A percentile compares a stretch with the other conserved stretches of the same genome.
Conservation (phyloP, 768 basidiomycete genomes). For the Thelephora ganbajun region DNA sequence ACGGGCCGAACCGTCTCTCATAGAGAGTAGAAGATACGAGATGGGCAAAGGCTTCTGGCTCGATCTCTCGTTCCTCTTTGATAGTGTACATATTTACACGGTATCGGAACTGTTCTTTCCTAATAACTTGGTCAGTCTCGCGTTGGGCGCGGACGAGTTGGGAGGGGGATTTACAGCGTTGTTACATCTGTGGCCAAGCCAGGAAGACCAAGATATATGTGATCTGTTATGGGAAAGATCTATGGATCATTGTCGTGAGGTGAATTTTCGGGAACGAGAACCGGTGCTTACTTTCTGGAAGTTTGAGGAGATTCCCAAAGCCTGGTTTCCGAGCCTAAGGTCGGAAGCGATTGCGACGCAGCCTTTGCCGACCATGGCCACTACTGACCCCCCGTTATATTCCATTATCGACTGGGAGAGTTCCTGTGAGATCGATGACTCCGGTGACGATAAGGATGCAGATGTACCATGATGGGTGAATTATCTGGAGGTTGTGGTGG, state of each 20-base stretch:
- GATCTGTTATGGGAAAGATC: slow-evolving; percentile 92
- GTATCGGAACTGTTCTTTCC: slow-evolving; percentile 83
- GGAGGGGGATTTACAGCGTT: slow-evolving; percentile 51
- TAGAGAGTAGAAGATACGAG: slow-evolving; percentile 93
- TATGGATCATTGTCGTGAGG: slow-evolving; percentile 18
- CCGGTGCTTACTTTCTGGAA: slow-evolving; percentile 74
- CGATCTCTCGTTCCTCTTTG: slow-evolving; percentile 96
- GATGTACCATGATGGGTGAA: too few relatives aligned
- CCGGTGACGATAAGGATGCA: too few relatives aligned
- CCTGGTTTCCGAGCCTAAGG: slow-evolving; percentile 78
- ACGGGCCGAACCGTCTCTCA: slow-evolving; percentile 91
- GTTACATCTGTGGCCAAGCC: slow-evolving; percentile 90
- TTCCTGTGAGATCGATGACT: background rate
- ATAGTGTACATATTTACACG: slow-evolving; percentile 98
- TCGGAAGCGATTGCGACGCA: slow-evolving; percentile 98
- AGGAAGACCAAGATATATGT: slow-evolving; percentile 81
- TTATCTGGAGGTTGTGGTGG: too few relatives aligned
- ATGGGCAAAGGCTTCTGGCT: slow-evolving; percentile 91
- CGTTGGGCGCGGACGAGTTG: background rate
- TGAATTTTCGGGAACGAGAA: background rate
- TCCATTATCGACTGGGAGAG: slow-evolving; percentile 69
- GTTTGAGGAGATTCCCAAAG: slow-evolving; percentile 76
- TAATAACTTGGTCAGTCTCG: slow-evolving; percentile 16
- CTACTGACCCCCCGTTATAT: slow-evolving; percentile 92
- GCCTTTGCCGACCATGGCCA: slow-evolving; percentile 98